Conservation (phyloP, 1,284 basidiomycete genomes). For the Mrakiaceae sp. region DNA sequence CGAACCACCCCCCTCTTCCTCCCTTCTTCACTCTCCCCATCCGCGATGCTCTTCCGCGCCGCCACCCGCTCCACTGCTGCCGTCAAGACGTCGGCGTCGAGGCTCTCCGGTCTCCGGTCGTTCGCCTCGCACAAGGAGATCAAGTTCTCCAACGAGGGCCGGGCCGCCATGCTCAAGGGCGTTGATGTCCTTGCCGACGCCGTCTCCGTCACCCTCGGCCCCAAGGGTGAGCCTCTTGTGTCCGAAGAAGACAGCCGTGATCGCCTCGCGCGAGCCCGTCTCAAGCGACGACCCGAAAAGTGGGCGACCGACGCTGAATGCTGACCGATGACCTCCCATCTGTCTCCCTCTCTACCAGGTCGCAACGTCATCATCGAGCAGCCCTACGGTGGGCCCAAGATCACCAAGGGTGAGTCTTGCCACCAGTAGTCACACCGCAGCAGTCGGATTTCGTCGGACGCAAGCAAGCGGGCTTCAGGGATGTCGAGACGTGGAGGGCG, state of each 20-base stretch:
- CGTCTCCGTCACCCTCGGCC: slow-evolving; percentile 88
- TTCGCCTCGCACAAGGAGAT: slow-evolving; percentile 89
- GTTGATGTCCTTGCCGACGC: slow-evolving; percentile 94
- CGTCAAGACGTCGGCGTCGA: not conserved
- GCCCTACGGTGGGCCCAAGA: slow-evolving; percentile 93
- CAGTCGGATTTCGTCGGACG: too few relatives aligned
- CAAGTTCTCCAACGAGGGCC: slow-evolving; percentile 91
- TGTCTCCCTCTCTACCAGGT: slow-evolving; percentile 39
- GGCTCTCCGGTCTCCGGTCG: slow-evolving; percentile 30
- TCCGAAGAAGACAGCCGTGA: not conserved
- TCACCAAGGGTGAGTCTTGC: slow-evolving; percentile 66
- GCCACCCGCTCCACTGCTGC: not conserved
- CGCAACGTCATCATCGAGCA: slow-evolving; percentile 99
- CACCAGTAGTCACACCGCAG: too few relatives aligned
- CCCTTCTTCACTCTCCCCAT: not conserved
- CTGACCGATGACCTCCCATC: not conserved
- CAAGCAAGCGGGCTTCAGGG: too few relatives aligned
- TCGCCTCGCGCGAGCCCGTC: too few relatives aligned
- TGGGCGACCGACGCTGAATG: not conserved
- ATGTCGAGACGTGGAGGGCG: too few relatives aligned
- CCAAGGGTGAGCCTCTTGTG: slow-evolving; percentile 56
- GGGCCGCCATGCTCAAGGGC: slow-evolving; percentile 86
- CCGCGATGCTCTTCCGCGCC: slow-evolving; percentile 10
- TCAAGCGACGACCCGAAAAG: too few relatives aligned
- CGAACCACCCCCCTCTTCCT: not conserved